Evolutionary conservation across 495 filamentous ascomycete genomes (phyloP).

Genomic region (Talaromyces stipitatus): DNA sequence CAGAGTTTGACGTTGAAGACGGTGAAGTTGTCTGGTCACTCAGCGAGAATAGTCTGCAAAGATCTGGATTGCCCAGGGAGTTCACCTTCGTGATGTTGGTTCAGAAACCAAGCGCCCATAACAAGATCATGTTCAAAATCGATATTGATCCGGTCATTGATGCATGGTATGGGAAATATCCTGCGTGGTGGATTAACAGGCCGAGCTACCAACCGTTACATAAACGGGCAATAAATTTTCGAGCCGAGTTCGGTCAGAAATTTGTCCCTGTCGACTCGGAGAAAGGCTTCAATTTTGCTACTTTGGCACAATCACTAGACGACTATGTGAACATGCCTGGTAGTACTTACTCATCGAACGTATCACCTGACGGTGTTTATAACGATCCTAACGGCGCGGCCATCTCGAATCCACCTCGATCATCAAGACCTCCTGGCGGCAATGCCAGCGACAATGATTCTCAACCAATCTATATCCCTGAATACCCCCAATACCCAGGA

Average conservation of each 20-base stretch:
- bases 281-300: constrained; percentile 35
- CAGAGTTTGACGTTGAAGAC: constrained; percentile 31
- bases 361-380: constrained; percentile 12
- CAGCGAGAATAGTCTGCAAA: constrained; percentile 43
- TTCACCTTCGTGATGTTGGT: constrained; percentile 48
- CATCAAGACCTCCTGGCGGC: background rate
- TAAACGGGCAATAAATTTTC: constrained; percentile 25
- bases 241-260: constrained; percentile 27
- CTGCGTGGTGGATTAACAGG: constrained; percentile 21
- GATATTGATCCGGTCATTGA: constrained; percentile 35
- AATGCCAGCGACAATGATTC: background rate
- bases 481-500: background rate
- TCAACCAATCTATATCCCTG: constrained; percentile 2
- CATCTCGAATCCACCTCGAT: background rate
- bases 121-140: constrained; percentile 19
- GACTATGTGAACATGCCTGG: constrained; percentile 38
- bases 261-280: constrained; percentile 22
- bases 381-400: background rate
- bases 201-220: constrained; percentile 21
- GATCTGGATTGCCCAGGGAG: constrained; percentile 44
- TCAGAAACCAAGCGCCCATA: constrained; percentile 29
- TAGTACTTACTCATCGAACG: constrained; percentile 21
- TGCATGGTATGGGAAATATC: constrained; percentile 24
- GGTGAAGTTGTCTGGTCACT: constrained; percentile 45
- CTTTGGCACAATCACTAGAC: constrained; percentile 28